A percentile compares a stretch with the other conserved stretches of the same genome.
These are phyloP conservation scores for Colletotrichum sp. DNA, from an alignment of 2,329 filamentous ascomycete species.

Conservation along the genomic window DNA sequence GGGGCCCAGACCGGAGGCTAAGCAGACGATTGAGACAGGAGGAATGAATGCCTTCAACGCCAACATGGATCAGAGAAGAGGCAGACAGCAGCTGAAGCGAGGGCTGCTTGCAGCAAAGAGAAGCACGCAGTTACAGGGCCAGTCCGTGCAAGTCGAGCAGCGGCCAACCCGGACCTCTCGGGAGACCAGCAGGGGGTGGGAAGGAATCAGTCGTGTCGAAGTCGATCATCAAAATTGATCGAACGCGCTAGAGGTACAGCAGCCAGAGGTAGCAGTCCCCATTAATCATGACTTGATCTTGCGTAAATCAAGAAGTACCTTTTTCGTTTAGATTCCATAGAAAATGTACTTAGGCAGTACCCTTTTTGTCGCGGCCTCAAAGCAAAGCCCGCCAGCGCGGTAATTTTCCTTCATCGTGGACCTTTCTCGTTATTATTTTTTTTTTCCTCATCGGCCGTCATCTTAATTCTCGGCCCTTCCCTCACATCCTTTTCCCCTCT, in stretches of 20 bases:
- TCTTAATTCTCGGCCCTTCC: constrained; percentile 1
- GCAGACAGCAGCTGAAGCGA: not conserved
- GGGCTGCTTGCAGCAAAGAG: not conserved
- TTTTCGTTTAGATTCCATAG: not conserved
- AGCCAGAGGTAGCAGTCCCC: not conserved
- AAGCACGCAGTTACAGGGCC: not conserved
- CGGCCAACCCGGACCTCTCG: constrained; percentile 13
- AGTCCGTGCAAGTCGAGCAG: constrained; percentile 10
- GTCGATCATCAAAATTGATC: constrained; percentile 1
- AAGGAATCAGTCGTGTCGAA: not conserved
- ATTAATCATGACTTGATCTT: not conserved
- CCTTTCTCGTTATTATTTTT: constrained; percentile 3
- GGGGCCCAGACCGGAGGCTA: not conserved
- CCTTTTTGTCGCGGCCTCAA: not conserved
- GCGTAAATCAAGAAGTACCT: not conserved
- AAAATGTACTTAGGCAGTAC: not conserved
- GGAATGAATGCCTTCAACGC: not conserved
- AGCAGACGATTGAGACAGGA: not conserved
- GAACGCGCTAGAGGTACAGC: not conserved
- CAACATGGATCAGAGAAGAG: not conserved
- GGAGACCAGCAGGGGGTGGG: not conserved
- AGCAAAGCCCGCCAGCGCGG: not conserved
- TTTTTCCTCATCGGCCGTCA: not conserved
- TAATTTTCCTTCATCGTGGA: constrained; percentile 17
- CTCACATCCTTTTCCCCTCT: constrained; percentile 2